Conservation (phyloP, 768 basidiomycete genomes). For the Suillus luteus region DNA sequence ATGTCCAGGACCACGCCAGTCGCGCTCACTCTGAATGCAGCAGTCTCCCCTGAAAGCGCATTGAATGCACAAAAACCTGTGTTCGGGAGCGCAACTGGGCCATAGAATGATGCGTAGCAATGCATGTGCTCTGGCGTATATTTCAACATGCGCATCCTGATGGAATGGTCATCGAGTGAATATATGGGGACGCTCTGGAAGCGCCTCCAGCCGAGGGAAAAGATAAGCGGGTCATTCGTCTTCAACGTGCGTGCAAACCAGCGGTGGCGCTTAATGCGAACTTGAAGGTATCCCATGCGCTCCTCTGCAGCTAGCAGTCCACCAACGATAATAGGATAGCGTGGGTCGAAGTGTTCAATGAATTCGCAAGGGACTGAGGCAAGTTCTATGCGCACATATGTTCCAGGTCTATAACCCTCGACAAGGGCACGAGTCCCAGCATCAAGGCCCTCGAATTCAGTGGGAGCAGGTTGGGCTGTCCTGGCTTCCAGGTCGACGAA, state of each 20-base stretch:
- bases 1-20: conserved; percentile 95
- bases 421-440: conserved; percentile 77
- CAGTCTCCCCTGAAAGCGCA: conserved; percentile 60
- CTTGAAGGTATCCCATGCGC: conserved; percentile 91
- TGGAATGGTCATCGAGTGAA: conserved; percentile 95
- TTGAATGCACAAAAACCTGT: conserved; percentile 99
- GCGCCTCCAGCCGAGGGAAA: conserved; percentile 96
- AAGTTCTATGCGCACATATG: conserved; percentile 93
- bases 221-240: conserved; percentile 94
- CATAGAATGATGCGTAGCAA: conserved; percentile 97
- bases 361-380: conserved; percentile 85
- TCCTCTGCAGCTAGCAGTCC: conserved; percentile 90
- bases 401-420: conserved; percentile 88
- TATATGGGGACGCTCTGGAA: conserved; percentile 97
- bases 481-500: conserved; percentile 45
- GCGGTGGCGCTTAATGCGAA: conserved; percentile 93
- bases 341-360: conserved; percentile 90
- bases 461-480: conserved; percentile 23
- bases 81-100: conserved; percentile 88
- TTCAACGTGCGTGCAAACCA: conserved; percentile 93
- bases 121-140: conserved; percentile 99
- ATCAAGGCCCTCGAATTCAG: conserved; percentile 83
- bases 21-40: conserved; percentile 87
- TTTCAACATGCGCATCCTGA: conserved; percentile 99
- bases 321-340: conserved; percentile 89